A percentile compares a stretch with the other conserved stretches of the same genome.
phyloP scores from a whole-genome alignment of 2,329 filamentous ascomycete genomes.

The Blumeriella jaapii region DNA sequence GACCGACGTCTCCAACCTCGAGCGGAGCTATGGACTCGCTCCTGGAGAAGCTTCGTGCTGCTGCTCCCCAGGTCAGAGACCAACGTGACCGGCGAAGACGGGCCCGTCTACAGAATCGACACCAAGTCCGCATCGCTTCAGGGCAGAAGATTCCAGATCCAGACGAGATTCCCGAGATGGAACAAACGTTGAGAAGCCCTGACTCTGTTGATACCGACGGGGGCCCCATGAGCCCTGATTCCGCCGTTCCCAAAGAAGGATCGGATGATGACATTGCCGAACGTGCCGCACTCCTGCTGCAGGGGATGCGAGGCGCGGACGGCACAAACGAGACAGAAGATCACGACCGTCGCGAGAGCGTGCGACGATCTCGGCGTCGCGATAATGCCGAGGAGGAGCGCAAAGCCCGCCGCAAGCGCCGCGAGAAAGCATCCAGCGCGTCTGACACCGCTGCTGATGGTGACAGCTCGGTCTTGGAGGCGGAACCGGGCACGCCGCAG shows the following conservation, averaged over 20 bases:
- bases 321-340: slow-evolving; percentile 40
- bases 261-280: slow-evolving; percentile 63
- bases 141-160: slow-evolving; percentile 78
- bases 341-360: slow-evolving; percentile 43
- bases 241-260: slow-evolving; percentile 18
- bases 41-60: slow-evolving; percentile 86
- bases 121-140: slow-evolving; percentile 80
- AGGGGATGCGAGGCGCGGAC: slow-evolving; percentile 62
- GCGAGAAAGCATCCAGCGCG: slow-evolving; percentile 43
- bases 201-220: slow-evolving; percentile 28
- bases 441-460: slow-evolving; percentile 11
- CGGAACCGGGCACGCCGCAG: slow-evolving; percentile 6
- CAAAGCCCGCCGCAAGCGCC: slow-evolving; percentile 51
- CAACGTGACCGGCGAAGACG: slow-evolving; percentile 79
- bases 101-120: slow-evolving; percentile 78
- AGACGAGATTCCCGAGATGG: slow-evolving; percentile 47
- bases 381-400: slow-evolving; percentile 73
- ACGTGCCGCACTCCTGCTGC: slow-evolving; percentile 69
- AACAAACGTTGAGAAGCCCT: slow-evolving; percentile 43
- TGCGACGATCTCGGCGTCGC: slow-evolving; percentile 43
- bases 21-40: slow-evolving; percentile 94
- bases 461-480: slow-evolving; percentile 1
- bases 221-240: slow-evolving; percentile 18
- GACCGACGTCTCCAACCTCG: slow-evolving; percentile 54
- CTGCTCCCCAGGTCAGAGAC: slow-evolving; percentile 80